Evolutionary conservation across 2,329 filamentous ascomycete genomes (phyloP).

Genomic region (Dendrostoma leiphaemia): DNA sequence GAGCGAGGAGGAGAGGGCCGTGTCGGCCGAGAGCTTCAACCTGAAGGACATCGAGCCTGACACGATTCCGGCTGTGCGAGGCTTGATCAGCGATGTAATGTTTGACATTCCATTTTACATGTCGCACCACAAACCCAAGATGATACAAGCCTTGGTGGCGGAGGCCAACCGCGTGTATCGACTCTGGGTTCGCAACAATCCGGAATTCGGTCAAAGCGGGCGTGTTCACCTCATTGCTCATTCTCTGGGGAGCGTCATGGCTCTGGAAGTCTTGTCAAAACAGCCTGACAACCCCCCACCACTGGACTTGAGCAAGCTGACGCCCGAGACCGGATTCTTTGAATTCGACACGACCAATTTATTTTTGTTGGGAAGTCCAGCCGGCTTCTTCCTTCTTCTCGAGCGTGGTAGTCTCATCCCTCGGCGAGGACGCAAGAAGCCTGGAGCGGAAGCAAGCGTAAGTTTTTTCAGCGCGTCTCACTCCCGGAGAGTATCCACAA

Average conservation of each 20-base stretch:
- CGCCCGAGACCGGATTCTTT: constrained; percentile 60
- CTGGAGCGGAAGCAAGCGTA: constrained; percentile 61
- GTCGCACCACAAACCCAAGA: constrained; percentile 91
- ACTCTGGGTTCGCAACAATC: constrained; percentile 92
- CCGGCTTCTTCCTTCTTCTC: constrained; percentile 87
- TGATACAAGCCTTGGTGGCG: constrained; percentile 82
- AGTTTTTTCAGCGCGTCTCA: neutral
- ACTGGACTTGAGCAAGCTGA: constrained; percentile 39
- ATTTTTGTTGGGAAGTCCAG: constrained; percentile 87
- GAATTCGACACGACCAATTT: constrained; percentile 90
- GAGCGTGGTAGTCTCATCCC: constrained; percentile 72
- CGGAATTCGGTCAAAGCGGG: constrained; percentile 75
- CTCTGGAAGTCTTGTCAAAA: constrained; percentile 82
- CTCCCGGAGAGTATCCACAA: too few species aligned
- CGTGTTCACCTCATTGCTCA: constrained; percentile 91
- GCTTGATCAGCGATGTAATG: constrained; percentile 96
- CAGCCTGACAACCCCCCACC: constrained; percentile 73
- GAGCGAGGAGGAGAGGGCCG: constrained; percentile 49
- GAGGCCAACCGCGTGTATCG: constrained; percentile 96
- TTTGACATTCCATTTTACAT: constrained; percentile 98
- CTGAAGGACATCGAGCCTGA: constrained; percentile 90
- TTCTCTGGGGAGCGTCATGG: constrained; percentile 92
- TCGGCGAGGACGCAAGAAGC: constrained; percentile 72
- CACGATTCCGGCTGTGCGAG: constrained; percentile 87
- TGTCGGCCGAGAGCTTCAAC: constrained; percentile 57